phyloP scores from a whole-genome alignment of 306 rosid genomes.

The Bauhinia variegata region DNA sequence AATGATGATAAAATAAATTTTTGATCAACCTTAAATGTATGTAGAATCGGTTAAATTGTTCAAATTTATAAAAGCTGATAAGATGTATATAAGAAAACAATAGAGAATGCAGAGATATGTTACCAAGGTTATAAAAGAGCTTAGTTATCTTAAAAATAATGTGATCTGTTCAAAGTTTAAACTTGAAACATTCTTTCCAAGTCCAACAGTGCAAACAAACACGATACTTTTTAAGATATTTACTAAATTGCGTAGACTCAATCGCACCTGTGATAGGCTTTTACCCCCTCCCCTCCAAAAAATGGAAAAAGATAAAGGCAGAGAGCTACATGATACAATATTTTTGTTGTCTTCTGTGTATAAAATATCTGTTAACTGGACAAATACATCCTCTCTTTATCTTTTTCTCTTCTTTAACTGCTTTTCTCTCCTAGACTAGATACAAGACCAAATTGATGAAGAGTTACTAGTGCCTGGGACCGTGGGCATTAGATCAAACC shows the following conservation, averaged over 20 bases:
- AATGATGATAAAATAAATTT: no score
- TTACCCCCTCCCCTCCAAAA: background rate
- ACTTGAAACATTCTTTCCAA: conserved; percentile 39
- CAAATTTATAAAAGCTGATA: conserved; percentile 32
- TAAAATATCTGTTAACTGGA: conserved; percentile 1
- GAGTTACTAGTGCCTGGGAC: conserved; percentile 11
- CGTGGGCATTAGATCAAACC: conserved; percentile 38
- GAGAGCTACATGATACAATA: background rate
- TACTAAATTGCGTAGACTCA: conserved; percentile 13
- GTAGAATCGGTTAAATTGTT: conserved; percentile 43
- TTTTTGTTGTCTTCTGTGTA: conserved; percentile 2
- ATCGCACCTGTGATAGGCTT: conserved; percentile 27
- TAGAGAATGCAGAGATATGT: conserved; percentile 6
- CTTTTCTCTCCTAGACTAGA: conserved; percentile 16
- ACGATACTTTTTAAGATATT: conserved; percentile 5
- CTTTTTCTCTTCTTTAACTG: conserved; percentile 28
- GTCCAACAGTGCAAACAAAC: conserved; percentile 21
- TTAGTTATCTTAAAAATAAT: conserved; percentile 17
- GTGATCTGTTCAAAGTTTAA: conserved; percentile 22
- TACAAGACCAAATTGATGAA: conserved; percentile 42
- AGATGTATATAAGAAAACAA: background rate
- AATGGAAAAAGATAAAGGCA: background rate
- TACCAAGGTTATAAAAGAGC: no score
- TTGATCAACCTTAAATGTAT: no score
- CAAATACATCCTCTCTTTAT: conserved; percentile 19